Evolutionary conservation across 331 rosid species (phyloP).

Genomic region (Pyrus hybrid): DNA sequence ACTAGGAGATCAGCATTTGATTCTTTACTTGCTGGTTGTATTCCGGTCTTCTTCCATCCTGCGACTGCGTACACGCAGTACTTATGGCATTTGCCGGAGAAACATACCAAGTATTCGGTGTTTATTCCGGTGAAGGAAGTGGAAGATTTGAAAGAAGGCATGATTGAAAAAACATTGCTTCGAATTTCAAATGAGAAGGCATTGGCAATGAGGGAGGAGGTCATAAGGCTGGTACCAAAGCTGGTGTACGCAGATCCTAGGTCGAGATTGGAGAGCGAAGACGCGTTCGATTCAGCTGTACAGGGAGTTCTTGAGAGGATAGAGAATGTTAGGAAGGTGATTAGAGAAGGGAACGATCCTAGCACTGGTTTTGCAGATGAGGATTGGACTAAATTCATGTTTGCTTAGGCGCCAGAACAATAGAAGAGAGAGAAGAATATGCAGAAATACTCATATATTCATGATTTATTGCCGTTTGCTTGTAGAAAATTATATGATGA

Average conservation of each 20-base stretch:
- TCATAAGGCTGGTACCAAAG: constrained; percentile 45
- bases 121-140: constrained; percentile 56
- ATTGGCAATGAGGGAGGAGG: constrained; percentile 56
- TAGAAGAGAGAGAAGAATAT: not conserved
- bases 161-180: constrained; percentile 36
- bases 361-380: constrained; percentile 63
- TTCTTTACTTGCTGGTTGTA: constrained; percentile 66
- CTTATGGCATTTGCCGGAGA: constrained; percentile 52
- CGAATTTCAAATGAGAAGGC: constrained; percentile 35
- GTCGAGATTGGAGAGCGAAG: constrained; percentile 31
- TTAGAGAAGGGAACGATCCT: constrained; percentile 54
- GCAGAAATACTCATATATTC: not conserved
- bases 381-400: constrained; percentile 54
- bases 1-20: constrained; percentile 75
- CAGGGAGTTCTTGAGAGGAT: constrained; percentile 55
- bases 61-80: constrained; percentile 76
- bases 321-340: constrained; percentile 38
- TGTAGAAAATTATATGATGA: not conserved
- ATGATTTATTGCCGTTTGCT: not conserved
- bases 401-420: constrained; percentile 17
- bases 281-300: constrained; percentile 62
- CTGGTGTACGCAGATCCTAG: constrained; percentile 59
- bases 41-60: constrained; percentile 80
- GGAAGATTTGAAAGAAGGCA: constrained; percentile 36
- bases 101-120: constrained; percentile 47